These are phyloP conservation scores for Heritiera littoralis DNA, from an alignment of 345 rosid genomes.

Conservation along the genomic window DNA sequence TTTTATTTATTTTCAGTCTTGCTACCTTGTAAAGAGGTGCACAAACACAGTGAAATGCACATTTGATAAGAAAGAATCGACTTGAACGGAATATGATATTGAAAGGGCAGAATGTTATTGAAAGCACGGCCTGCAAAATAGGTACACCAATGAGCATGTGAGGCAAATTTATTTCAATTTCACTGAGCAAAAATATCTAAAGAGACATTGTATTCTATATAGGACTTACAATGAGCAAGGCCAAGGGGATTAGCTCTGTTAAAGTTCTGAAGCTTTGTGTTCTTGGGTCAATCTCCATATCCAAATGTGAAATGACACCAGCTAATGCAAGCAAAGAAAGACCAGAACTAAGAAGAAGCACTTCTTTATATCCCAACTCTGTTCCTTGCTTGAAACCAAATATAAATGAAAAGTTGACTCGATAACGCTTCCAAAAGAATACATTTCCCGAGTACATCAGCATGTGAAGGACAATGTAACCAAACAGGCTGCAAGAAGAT, in stretches of 20 bases:
- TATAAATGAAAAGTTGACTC: constrained; percentile 69
- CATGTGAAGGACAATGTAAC: constrained; percentile 66
- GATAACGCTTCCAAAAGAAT: constrained; percentile 67
- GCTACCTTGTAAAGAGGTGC: constrained; percentile 80
- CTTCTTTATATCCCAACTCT: constrained; percentile 67
- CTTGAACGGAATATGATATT: constrained; percentile 63
- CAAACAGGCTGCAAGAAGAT: constrained; percentile 55
- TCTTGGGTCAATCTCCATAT: constrained; percentile 82
- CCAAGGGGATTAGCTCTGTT: constrained; percentile 66
- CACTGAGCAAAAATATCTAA: not conserved
- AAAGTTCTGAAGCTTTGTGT: constrained; percentile 45
- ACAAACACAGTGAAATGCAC: constrained; percentile 50
- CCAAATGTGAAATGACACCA: constrained; percentile 60
- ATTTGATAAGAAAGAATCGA: constrained; percentile 53
- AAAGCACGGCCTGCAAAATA: constrained; percentile 44
- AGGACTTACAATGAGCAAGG: constrained; percentile 54
- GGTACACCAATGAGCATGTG: not conserved
- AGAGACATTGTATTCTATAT: not conserved
- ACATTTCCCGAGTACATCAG: constrained; percentile 58
- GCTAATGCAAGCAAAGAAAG: constrained; percentile 57
- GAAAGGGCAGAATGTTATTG: constrained; percentile 58
- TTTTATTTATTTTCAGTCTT: not conserved
- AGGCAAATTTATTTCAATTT: not conserved
- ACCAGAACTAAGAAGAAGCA: constrained; percentile 52
- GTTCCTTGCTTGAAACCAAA: constrained; percentile 76